These are phyloP conservation scores for Solidago caesia DNA, from an alignment of 129 eudicot genomes.

Conservation along the genomic window DNA sequence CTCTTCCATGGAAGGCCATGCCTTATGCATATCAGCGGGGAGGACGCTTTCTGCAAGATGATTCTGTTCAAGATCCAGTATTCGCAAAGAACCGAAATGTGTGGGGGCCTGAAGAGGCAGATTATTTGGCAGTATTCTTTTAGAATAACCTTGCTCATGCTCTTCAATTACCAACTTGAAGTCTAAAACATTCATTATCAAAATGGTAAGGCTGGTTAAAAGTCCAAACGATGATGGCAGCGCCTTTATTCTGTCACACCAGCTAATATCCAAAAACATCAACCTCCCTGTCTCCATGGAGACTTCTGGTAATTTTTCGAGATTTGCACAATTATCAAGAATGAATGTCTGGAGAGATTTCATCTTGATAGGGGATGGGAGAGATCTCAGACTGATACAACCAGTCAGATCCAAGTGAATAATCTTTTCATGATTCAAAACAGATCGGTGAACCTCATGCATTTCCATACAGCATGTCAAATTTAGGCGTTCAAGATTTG, in stretches of 20 bases:
- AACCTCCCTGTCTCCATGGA: conserved; percentile 7
- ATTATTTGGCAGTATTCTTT: background rate
- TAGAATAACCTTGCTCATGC: background rate
- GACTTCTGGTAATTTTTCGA: background rate
- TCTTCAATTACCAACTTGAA: no score
- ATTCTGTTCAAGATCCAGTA: background rate
- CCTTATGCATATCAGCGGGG: background rate
- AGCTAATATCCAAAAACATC: background rate
- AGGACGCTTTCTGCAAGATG: background rate
- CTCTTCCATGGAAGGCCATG: conserved; percentile 24
- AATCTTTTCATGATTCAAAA: background rate
- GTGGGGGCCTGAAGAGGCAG: background rate
- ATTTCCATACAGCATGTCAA: background rate
- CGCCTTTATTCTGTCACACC: background rate
- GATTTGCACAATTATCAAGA: background rate
- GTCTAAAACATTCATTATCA: background rate
- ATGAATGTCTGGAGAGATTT: conserved; percentile 2
- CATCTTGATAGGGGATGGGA: conserved; percentile 6
- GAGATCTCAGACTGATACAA: background rate
- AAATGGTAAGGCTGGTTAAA: conserved; percentile 6
- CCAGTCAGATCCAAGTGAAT: background rate
- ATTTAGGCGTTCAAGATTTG: background rate
- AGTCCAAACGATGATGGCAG: conserved; percentile 6
- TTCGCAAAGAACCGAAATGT: conserved; percentile 13
- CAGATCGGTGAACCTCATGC: background rate